Evolutionary conservation across 257 asterid genomes (phyloP).

Genomic region (Ilex asprella): DNA sequence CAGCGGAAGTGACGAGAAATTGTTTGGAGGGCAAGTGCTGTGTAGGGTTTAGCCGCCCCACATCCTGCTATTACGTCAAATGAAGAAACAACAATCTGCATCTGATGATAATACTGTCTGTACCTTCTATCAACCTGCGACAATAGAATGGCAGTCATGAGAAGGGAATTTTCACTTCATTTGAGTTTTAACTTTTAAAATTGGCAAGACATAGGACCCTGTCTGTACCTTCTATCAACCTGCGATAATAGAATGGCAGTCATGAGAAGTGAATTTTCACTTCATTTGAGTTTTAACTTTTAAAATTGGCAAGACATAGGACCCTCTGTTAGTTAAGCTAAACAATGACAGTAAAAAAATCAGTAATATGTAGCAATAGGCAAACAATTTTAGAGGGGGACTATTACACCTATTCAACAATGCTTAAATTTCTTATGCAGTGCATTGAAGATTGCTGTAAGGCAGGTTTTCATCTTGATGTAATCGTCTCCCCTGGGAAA

Average conservation of each 20-base stretch:
- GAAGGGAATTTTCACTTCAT: too few relatives aligned
- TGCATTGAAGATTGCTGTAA: too few relatives aligned
- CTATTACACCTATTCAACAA: too few relatives aligned
- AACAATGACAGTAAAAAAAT: too few relatives aligned
- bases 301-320: background rate
- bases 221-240: background rate
- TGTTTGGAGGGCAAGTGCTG: background rate
- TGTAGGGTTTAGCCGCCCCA: constrained; percentile 1
- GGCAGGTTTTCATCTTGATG: too few relatives aligned
- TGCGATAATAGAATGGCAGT: background rate
- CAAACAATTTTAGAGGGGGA: too few relatives aligned
- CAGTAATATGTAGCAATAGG: too few relatives aligned
- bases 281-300: too few relatives aligned
- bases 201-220: background rate
- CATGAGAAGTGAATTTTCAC: too few relatives aligned
- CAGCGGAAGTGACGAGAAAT: background rate
- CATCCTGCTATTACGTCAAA: background rate
- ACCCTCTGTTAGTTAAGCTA: background rate
- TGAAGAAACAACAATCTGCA: background rate
- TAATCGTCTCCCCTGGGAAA: too few relatives aligned
- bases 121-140: background rate
- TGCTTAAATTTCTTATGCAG: too few relatives aligned
- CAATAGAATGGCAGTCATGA: background rate
- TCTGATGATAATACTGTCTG: background rate
- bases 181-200: too few relatives aligned